Percentiles rank a stretch among this genome's conserved stretches.
These are phyloP conservation scores for Sphagnum fallax DNA, from an alignment of 228 moss, liverwort and hornwort species.

Conservation along the genomic window DNA sequence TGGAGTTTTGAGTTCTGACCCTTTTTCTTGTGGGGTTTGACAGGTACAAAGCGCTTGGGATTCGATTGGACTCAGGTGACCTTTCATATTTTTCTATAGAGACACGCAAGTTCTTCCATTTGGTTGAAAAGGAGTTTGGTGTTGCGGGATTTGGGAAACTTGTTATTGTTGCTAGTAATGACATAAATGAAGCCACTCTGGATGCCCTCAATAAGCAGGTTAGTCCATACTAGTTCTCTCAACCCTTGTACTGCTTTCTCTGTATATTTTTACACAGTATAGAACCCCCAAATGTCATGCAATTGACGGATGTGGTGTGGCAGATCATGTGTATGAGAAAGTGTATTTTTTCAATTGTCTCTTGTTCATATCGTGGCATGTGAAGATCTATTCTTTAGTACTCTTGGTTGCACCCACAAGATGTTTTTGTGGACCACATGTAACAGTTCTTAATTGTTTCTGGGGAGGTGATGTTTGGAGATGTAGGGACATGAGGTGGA, in stretches of 20 bases:
- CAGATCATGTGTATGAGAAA: too few relatives aligned
- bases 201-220: slow-evolving; percentile 96
- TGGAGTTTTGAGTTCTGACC: background rate
- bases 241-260: too few relatives aligned
- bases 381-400: too few relatives aligned
- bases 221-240: background rate
- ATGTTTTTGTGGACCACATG: background rate
- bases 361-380: too few relatives aligned
- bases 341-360: too few relatives aligned
- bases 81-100: slow-evolving; percentile 81
- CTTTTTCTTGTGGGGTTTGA: background rate
- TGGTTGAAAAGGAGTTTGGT: slow-evolving; percentile 63
- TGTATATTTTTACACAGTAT: too few relatives aligned
- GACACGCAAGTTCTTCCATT: slow-evolving; percentile 56
- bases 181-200: slow-evolving; percentile 81
- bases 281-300: too few relatives aligned
- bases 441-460: background rate
- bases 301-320: too few relatives aligned
- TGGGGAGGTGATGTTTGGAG: background rate
- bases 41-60: slow-evolving; percentile 74
- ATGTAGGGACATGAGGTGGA: slow-evolving; percentile 88
- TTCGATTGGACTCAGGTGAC: slow-evolving; percentile 95
- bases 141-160: slow-evolving; percentile 70
- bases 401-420: too few relatives aligned
- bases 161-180: slow-evolving; percentile 86